Conservation (phyloP, 371 early-diverging fungal species). For the Haplosporangium sp. region DNA sequence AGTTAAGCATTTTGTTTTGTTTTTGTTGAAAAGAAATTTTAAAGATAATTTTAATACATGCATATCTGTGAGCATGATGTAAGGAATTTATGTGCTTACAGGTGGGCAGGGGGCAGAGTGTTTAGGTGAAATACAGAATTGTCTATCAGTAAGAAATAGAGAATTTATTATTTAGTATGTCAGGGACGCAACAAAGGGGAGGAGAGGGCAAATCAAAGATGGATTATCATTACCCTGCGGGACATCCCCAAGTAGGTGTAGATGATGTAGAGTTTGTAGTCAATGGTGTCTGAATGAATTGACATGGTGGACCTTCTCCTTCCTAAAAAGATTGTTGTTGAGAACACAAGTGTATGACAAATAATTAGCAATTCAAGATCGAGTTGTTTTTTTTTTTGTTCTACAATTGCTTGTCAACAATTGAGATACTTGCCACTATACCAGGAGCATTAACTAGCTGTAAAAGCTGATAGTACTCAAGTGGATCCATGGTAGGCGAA, state of each 20-base stretch:
- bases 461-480: conserved; percentile 45
- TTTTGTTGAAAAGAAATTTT: neutral
- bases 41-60: too few relatives aligned
- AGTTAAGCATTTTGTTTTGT: neutral
- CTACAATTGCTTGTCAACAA: too few relatives aligned
- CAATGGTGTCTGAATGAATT: conserved; percentile 52
- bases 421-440: conserved; percentile 29
- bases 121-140: conserved; percentile 47
- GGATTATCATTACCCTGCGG: conserved; percentile 39
- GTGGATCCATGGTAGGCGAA: conserved; percentile 28
- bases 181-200: neutral
- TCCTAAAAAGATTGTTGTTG: conserved; percentile 12
- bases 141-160: neutral
- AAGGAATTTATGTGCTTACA: neutral
- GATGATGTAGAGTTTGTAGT: conserved; percentile 7
- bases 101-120: conserved; percentile 38
- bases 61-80: neutral
- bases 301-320: conserved; percentile 36
- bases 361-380: too few relatives aligned
- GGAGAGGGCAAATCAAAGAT: neutral
- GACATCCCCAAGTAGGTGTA: conserved; percentile 42
- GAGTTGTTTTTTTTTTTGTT: too few relatives aligned
- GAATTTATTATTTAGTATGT: neutral
- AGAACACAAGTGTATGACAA: neutral
- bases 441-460: conserved; percentile 50